Conservation (phyloP, 768 basidiomycete species). For the Termitomyces sp. region DNA sequence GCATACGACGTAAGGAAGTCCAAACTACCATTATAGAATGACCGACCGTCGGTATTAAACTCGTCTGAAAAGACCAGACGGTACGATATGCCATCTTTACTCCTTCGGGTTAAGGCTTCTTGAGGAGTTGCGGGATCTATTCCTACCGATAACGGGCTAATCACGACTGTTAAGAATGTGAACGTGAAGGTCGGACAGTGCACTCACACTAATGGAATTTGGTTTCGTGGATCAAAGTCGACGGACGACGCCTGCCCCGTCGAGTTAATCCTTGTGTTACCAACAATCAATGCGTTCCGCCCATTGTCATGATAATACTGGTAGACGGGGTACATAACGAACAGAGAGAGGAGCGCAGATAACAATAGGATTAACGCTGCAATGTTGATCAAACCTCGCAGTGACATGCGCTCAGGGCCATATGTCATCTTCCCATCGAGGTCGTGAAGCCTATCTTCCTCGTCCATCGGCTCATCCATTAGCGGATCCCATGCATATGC, state of each 20-base stretch:
- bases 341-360: conserved; percentile 56
- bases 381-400: conserved; percentile 52
- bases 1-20: neutral
- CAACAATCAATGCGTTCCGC: conserved; percentile 40
- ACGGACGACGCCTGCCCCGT: conserved; percentile 59
- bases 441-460: conserved; percentile 63
- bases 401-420: conserved; percentile 19
- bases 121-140: conserved; percentile 16
- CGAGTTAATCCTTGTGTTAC: conserved; percentile 58
- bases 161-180: neutral
- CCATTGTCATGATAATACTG: conserved; percentile 35
- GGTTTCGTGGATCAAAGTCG: conserved; percentile 27
- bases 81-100: conserved; percentile 51
- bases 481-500: conserved; percentile 65
- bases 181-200: neutral
- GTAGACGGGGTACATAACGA: conserved; percentile 74
- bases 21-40: conserved; percentile 7
- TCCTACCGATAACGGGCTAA: neutral
- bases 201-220: conserved; percentile 23
- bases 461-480: conserved; percentile 34
- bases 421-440: conserved; percentile 29
- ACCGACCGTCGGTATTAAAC: conserved; percentile 51
- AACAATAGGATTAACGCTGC: conserved; percentile 60
- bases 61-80: conserved; percentile 61
- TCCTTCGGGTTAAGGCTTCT: conserved; percentile 17